Conservation (phyloP, 331 rosid species). For the Pyracantha coccinea region DNA sequence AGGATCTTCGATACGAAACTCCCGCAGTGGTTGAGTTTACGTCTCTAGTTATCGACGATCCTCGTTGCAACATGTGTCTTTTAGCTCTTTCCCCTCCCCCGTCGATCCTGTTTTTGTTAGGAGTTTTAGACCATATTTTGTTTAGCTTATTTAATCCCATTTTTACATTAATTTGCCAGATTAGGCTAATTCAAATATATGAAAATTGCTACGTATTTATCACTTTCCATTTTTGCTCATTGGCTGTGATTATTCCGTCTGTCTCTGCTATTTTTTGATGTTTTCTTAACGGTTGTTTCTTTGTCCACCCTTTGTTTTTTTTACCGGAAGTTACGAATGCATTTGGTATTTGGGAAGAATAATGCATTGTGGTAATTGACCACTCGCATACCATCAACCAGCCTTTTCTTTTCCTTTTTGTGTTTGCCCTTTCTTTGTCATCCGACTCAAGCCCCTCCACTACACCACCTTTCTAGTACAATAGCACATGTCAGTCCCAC, state of each 20-base stretch:
- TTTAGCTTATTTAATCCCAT: slow-evolving; percentile 23
- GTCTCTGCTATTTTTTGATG: neutral
- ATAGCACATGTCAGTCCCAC: neutral
- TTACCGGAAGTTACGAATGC: neutral
- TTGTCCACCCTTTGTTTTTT: neutral
- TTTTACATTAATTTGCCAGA: slow-evolving; percentile 9
- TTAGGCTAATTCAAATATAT: neutral
- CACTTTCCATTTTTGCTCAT: neutral
- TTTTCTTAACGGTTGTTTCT: neutral
- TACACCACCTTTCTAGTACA: neutral
- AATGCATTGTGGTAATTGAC: neutral
- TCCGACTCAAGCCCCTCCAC: neutral
- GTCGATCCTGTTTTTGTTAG: slow-evolving; percentile 32
- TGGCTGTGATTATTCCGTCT: neutral
- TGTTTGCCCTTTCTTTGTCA: neutral
- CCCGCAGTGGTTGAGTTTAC: slow-evolving; percentile 52
- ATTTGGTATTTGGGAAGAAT: neutral
- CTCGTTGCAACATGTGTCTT: slow-evolving; percentile 18
- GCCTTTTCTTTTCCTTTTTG: neutral
- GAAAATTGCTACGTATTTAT: neutral
- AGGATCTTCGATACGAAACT: slow-evolving; percentile 44
- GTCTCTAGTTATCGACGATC: slow-evolving; percentile 30
- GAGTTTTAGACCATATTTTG: slow-evolving; percentile 19
- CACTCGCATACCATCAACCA: neutral
- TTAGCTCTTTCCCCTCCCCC: slow-evolving; percentile 14